phyloP scores from a whole-genome alignment of 352 stramenopile genomes.

The Phytophthora rubi region DNA sequence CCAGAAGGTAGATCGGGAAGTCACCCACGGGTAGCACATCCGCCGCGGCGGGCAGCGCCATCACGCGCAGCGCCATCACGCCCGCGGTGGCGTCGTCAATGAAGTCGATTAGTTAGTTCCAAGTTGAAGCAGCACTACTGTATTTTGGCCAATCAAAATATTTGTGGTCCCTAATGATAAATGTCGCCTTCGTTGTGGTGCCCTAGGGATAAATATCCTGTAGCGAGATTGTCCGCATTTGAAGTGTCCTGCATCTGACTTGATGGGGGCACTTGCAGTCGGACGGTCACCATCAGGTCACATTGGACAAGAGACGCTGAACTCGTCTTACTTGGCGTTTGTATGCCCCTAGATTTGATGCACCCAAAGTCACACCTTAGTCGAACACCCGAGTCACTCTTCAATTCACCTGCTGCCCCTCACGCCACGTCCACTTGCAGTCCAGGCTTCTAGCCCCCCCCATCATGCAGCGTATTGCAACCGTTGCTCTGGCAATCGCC shows the following conservation, averaged over 20 bases:
- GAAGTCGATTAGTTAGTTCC: no score
- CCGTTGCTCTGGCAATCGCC: constrained; percentile 21
- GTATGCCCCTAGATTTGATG: constrained; percentile 19
- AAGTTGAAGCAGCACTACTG: no score
- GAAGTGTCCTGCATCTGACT: constrained; percentile 15
- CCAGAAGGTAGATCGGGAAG: no score
- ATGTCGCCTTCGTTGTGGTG: no score
- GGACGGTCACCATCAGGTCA: constrained; percentile 12
- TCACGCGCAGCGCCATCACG: no score
- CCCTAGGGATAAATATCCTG: neutral
- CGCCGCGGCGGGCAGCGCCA: no score
- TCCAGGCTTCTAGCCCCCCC: constrained; percentile 7
- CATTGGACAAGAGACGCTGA: constrained; percentile 10
- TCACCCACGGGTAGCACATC: no score
- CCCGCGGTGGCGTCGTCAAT: no score
- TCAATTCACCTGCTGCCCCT: constrained; percentile 26
- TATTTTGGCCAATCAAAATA: no score
- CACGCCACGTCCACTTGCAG: neutral
- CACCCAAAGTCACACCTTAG: constrained; percentile 11
- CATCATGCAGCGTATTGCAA: constrained; percentile 26
- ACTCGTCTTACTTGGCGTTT: constrained; percentile 18
- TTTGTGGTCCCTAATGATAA: no score
- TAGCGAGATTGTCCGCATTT: constrained; percentile 1
- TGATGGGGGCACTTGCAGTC: constrained; percentile 10
- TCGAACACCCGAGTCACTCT: constrained; percentile 25